Evolutionary conservation across 148 eudicot genomes (phyloP), one percentile per base, ranked within the genome.

Genomic region (Chenopodium quinoa): DNA sequence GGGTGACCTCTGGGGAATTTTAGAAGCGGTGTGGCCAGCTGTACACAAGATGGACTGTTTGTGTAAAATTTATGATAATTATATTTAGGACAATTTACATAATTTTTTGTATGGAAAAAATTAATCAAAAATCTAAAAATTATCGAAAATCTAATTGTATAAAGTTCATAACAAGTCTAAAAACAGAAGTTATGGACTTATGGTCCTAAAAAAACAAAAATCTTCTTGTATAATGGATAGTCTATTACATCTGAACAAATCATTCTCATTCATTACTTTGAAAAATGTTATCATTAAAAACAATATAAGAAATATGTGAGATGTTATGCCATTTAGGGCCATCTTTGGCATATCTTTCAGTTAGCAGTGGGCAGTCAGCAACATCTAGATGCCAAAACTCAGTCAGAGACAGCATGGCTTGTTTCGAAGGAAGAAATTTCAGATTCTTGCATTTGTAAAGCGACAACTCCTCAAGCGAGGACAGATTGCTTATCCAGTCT

Each of bases 381-480:
- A 78, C 20, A 31, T 5, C 8, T 19, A 78, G 75, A 9, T 23
- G 40, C 63, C 17, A 14, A 32, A 76, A 65, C 32, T 58, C 14
- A 23, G 69, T 27, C 3, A 67, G 81, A 69, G 46, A 37, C 29
- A 17, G 22, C 81, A 78, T 17, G 44, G 31, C 65, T n/a, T 68
- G 64, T 52, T 78, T 50, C 0, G 81, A 78, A 67, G 81, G 81
- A 8, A 78, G 62, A 78, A 31, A 9, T 46, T 50, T 78, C 75
- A 68, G 52, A 19, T 54, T 67, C 20, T 1, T 4, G 20, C 81
- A 78, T 50, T 7, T 4, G 47, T 13, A 14, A 12, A 78, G 67
- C 23, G 7, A 16, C 27, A 78, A 67, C 17, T 22, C 7, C 2
- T 31, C 29, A 22, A 78, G 65, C 29, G 50, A 67, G 4, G 65